Conservation (phyloP, 768 basidiomycete species). For the Cubamyces sp. region DNA sequence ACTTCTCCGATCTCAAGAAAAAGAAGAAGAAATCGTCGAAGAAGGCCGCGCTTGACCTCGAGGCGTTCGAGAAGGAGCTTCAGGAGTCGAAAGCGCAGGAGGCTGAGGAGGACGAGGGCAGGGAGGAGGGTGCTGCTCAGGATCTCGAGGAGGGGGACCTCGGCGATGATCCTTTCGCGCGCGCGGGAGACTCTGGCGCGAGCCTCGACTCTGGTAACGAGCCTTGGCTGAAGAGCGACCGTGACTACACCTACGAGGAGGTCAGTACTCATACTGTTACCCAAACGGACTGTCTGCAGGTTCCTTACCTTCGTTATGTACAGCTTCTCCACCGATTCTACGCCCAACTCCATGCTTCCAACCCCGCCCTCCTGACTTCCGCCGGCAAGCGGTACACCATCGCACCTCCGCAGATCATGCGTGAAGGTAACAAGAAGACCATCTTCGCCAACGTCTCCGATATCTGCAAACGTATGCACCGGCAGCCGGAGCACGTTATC, state of each 20-base stretch:
- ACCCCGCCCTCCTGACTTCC: conserved; percentile 86
- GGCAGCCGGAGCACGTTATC: conserved; percentile 97
- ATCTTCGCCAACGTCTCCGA: conserved; percentile 97
- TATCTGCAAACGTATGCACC: conserved; percentile 98
- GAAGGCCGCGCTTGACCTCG: conserved; percentile 87
- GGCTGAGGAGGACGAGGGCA: conserved; percentile 57
- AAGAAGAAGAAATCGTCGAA: conserved; percentile 92
- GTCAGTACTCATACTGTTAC: conserved; percentile 44
- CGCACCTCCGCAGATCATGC: conserved; percentile 89
- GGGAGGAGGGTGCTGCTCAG: conserved; percentile 58
- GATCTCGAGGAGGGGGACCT: conserved; percentile 82
- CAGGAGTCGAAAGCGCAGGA: conserved; percentile 70
- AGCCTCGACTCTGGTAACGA: conserved; percentile 77
- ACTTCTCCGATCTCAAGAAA: conserved; percentile 97
- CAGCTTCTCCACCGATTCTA: conserved; percentile 95
- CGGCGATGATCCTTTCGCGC: conserved; percentile 87
- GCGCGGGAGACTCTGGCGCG: conserved; percentile 50
- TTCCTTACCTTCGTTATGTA: background rate
- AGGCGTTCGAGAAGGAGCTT: conserved; percentile 94
- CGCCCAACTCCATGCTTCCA: conserved; percentile 86
- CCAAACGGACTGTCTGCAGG: background rate
- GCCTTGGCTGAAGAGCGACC: conserved; percentile 89
- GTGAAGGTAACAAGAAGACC: conserved; percentile 97
- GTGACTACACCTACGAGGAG: conserved; percentile 96
- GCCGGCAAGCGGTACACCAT: conserved; percentile 95